Evolutionary conservation across 306 rosid species (phyloP).

Genomic region (Cucurbita moschata): DNA sequence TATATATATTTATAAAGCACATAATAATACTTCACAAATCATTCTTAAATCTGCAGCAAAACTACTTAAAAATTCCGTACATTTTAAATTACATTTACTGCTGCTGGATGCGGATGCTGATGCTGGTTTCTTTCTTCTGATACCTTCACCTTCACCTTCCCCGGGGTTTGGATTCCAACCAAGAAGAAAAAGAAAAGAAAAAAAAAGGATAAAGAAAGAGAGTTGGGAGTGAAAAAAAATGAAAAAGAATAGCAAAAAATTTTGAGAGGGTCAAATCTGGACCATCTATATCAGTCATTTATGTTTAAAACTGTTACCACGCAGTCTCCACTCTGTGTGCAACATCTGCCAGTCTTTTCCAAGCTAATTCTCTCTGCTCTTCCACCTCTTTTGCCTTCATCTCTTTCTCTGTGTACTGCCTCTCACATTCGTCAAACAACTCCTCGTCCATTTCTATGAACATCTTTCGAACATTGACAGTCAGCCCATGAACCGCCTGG

Average conservation of each 20-base stretch:
- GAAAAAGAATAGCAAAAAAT: constrained; percentile 6
- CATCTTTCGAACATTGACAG: constrained; percentile 78
- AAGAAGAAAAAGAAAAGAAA: not conserved
- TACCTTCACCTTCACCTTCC: constrained; percentile 8
- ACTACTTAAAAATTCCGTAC: constrained; percentile 11
- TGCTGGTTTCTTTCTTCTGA: constrained; percentile 12
- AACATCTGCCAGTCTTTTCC: constrained; percentile 78
- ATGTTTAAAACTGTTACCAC: constrained; percentile 5
- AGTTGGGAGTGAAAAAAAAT: not conserved
- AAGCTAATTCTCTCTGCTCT: constrained; percentile 50
- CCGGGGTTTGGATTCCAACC: not conserved
- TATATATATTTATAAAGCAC: constrained; percentile 2
- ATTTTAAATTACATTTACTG: constrained; percentile 13
- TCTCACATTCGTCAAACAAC: constrained; percentile 79
- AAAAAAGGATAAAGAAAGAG: not conserved
- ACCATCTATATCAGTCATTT: constrained; percentile 3
- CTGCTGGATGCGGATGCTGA: constrained; percentile 3
- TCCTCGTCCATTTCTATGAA: constrained; percentile 85
- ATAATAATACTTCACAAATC: constrained; percentile 12
- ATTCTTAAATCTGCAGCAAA: constrained; percentile 14
- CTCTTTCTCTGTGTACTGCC: constrained; percentile 46
- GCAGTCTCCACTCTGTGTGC: constrained; percentile 29
- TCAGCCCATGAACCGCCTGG: constrained; percentile 86
- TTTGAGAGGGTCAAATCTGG: constrained; percentile 10
- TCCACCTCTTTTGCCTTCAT: constrained; percentile 43